A percentile compares a stretch with the other conserved stretches of the same genome.
phyloP scores from a whole-genome alignment of 495 filamentous ascomycete genomes.

The Acidiella bohemica region DNA sequence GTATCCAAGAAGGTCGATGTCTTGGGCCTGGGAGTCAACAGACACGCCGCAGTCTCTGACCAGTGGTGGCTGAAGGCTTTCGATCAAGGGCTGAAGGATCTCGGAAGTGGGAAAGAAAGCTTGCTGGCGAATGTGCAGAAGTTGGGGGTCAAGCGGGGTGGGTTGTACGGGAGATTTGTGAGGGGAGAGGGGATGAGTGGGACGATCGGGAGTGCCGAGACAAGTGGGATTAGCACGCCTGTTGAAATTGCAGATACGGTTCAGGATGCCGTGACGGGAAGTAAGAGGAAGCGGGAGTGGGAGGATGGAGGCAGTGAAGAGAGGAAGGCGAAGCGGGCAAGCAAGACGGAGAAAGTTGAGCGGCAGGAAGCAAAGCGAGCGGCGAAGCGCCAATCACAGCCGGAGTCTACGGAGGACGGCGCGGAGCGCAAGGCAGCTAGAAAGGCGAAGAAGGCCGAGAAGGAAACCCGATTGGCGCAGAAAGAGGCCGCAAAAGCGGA shows the following conservation, averaged over 20 bases:
- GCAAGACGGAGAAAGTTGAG: too few relatives aligned
- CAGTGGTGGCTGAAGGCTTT: constrained; percentile 34
- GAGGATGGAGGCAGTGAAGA: too few relatives aligned
- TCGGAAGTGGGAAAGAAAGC: constrained; percentile 27
- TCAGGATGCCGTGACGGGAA: too few relatives aligned
- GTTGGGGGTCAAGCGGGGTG: constrained; percentile 30
- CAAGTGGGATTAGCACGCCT: background rate
- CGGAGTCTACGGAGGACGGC: too few relatives aligned
- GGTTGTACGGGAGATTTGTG: constrained; percentile 74
- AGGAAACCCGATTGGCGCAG: background rate
- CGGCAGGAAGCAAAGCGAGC: too few relatives aligned
- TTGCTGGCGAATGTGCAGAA: constrained; percentile 23
- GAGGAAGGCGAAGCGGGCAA: too few relatives aligned
- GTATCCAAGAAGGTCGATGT: constrained; percentile 29
- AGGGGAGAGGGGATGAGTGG: constrained; percentile 59
- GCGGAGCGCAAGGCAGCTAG: background rate
- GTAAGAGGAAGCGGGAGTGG: too few relatives aligned
- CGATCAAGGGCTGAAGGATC: constrained; percentile 27
- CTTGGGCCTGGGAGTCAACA: constrained; percentile 29
- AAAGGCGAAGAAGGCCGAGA: background rate
- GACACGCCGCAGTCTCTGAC: constrained; percentile 24
- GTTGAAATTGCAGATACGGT: too few relatives aligned
- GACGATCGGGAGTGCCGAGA: constrained; percentile 36
- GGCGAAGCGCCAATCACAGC: too few relatives aligned
- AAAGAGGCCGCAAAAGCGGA: background rate